These are phyloP conservation scores for Aspergillus sclerotiicarbonarius DNA, from an alignment of 495 filamentous ascomycete species.

Conservation along the genomic window DNA sequence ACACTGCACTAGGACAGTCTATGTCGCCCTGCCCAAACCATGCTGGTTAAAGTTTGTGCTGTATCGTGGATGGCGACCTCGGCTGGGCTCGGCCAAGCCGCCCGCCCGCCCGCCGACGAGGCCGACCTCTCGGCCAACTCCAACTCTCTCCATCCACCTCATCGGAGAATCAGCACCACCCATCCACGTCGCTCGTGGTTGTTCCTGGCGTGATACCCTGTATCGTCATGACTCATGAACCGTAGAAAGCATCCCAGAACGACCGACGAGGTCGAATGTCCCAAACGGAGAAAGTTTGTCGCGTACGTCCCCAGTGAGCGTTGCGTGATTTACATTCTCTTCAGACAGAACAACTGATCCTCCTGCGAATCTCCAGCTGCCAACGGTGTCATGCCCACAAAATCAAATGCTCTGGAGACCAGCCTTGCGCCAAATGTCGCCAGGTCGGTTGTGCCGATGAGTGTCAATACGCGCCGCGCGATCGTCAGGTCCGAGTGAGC, in stretches of 20 bases:
- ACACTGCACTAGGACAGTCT: too few species aligned
- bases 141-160: neutral
- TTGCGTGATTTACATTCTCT: neutral
- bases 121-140: too few species aligned
- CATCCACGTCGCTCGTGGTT: neutral
- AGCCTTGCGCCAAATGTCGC: slow-evolving; percentile 41
- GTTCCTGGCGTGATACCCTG: neutral
- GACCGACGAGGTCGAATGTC: slow-evolving; percentile 12
- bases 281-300: slow-evolving; percentile 38
- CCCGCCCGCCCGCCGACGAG: too few species aligned
- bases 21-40: too few species aligned
- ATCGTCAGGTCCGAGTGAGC: slow-evolving; percentile 45
- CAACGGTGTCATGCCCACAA: slow-evolving; percentile 47
- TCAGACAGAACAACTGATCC: slow-evolving; percentile 2
- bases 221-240: slow-evolving; percentile 17
- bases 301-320: slow-evolving; percentile 24
- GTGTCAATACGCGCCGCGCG: slow-evolving; percentile 38
- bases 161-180: neutral
- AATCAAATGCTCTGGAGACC: slow-evolving; percentile 46
- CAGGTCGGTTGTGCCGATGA: slow-evolving; percentile 37
- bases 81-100: too few species aligned
- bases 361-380: slow-evolving; percentile 26
- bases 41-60: too few species aligned
- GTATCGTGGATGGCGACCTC: too few species aligned
- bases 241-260: slow-evolving; percentile 11